phyloP scores from a whole-genome alignment of 345 rosid species.

The Boechera divaricarpa region DNA sequence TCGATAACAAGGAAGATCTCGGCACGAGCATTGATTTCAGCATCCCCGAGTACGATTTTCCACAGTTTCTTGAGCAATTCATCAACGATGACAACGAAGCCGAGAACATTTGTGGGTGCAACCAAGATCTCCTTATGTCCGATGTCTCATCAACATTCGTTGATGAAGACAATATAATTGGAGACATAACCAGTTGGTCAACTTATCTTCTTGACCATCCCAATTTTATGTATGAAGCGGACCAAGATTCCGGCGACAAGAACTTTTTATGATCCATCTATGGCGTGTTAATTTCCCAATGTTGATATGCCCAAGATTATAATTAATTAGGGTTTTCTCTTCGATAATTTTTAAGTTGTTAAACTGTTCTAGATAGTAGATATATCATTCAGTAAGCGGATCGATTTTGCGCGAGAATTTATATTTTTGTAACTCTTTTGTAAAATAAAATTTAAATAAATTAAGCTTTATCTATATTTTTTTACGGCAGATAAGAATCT shows the following conservation, averaged over 20 bases:
- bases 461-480: neutral
- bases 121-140: neutral
- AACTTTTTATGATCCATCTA: neutral
- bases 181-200: neutral
- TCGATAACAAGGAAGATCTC: neutral
- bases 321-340: neutral
- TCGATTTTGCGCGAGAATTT: neutral
- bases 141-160: neutral
- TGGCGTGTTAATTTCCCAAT: neutral
- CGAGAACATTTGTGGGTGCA: neutral
- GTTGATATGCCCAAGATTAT: neutral
- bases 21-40: neutral
- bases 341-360: neutral
- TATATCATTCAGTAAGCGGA: neutral
- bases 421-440: neutral
- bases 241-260: neutral
- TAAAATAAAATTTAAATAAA: neutral
- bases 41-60: neutral
- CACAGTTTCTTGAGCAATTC: neutral
- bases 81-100: neutral
- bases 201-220: neutral
- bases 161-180: conserved; percentile 5
- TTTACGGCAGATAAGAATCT: neutral
- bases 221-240: neutral
- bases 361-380: neutral